phyloP scores from a whole-genome alignment of 192 early-diverging fungal species.

The Pilaira anomala region DNA sequence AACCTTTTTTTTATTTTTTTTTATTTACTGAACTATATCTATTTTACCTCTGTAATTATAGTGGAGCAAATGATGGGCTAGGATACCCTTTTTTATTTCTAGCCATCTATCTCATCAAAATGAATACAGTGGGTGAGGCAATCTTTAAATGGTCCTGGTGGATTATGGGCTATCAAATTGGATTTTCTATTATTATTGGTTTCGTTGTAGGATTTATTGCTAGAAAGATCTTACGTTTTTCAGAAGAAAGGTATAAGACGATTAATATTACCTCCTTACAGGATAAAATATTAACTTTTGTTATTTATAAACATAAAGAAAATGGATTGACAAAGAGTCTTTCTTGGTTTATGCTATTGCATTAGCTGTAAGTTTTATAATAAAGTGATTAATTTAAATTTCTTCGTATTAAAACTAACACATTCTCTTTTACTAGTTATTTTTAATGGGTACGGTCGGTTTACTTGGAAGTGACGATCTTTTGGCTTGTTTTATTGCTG shows the following conservation, averaged over 20 bases:
- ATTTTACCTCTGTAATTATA: not conserved
- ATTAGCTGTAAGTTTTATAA: slow-evolving; percentile 49
- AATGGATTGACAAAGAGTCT: slow-evolving; percentile 86
- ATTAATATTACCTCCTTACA: slow-evolving; percentile 8
- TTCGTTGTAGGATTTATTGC: slow-evolving; percentile 63
- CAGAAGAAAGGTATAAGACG: slow-evolving; percentile 60
- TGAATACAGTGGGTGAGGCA: slow-evolving; percentile 50
- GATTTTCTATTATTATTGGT: slow-evolving; percentile 69
- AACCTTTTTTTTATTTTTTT: not conserved
- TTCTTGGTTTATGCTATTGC: slow-evolving; percentile 82
- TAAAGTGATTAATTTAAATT: not conserved
- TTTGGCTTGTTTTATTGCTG: slow-evolving; percentile 75
- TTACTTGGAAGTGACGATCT: slow-evolving; percentile 74
- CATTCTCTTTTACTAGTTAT: slow-evolving; percentile 23
- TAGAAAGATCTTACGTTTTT: slow-evolving; percentile 59
- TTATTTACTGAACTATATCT: not conserved
- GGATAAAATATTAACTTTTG: not conserved
- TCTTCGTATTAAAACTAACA: not conserved
- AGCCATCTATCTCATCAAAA: slow-evolving; percentile 62
- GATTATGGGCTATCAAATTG: slow-evolving; percentile 72
- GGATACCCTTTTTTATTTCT: slow-evolving; percentile 80
- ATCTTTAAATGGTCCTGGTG: slow-evolving; percentile 71
- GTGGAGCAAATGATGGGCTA: slow-evolving; percentile 87
- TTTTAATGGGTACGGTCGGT: slow-evolving; percentile 68
- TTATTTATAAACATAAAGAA: slow-evolving; percentile 32